phyloP scores from a whole-genome alignment of 78 protist species.

The Paratrimastix pyriformis region DNA sequence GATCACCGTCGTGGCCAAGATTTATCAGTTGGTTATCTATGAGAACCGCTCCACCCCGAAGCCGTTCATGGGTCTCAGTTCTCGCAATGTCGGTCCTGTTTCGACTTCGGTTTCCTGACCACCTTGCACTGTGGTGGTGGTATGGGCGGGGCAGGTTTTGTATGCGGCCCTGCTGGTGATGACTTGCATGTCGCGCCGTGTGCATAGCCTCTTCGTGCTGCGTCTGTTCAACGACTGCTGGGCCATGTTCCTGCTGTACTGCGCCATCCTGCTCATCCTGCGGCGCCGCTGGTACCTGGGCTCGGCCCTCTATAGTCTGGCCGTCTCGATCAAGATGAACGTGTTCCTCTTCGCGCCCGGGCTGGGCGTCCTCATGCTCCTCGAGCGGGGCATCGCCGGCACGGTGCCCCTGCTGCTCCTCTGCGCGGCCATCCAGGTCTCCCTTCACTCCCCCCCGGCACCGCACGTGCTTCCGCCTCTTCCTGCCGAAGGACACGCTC shows the following conservation, averaged over 20 bases:
- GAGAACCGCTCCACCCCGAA: no score
- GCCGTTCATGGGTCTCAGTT: no score
- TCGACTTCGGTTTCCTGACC: no score
- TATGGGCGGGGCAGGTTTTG: no score
- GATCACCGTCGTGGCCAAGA: conserved; percentile 28
- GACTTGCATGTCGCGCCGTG: conserved; percentile 42
- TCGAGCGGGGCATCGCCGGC: conserved; percentile 35
- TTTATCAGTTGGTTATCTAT: no score
- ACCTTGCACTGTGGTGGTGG: no score
- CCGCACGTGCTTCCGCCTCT: no score
- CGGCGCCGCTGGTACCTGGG: conserved; percentile 39
- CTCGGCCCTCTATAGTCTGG: conserved; percentile 27
- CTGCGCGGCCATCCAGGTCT: neutral
- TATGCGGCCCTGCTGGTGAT: conserved; percentile 30
- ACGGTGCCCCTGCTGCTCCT: conserved; percentile 27
- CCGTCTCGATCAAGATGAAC: conserved; percentile 78
- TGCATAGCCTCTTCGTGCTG: conserved; percentile 77
- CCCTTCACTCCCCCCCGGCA: neutral
- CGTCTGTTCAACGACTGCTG: conserved; percentile 79
- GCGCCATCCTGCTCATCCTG: conserved; percentile 31
- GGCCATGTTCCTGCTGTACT: conserved; percentile 47
- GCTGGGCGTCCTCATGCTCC: conserved; percentile 42
- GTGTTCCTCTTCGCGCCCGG: conserved; percentile 67
- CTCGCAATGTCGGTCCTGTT: no score
- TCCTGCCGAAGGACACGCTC: no score